Evolutionary conservation across 2,329 filamentous ascomycete species (phyloP), one percentile per base, ranked within the genome.

Genomic region (Knoxdaviesia capensis): DNA sequence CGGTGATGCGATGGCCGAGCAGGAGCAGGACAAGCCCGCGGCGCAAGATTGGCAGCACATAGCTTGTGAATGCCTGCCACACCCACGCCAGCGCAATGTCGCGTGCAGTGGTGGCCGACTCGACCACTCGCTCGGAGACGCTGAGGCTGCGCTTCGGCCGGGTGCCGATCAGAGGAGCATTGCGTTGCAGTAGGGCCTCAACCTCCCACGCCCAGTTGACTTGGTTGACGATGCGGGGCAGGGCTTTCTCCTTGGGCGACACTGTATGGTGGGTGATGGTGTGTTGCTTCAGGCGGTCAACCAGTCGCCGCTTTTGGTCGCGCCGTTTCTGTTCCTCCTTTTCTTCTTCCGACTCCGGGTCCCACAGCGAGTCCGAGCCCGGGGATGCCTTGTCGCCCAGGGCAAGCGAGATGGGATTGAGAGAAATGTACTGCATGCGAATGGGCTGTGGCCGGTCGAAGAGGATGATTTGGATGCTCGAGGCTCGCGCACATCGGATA

Each of bases 121-220:
- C 86, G 6, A 93, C 88, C 3, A 98, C 83, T 40, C 84, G 73
- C 63, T 98, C 90, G 36, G 86, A 88, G 40, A 98, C 88, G 57
- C 90, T 98, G 48, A 94, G 69, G 42, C 79, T 80, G 48, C 90
- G 74, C 59, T 87, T 87, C 39, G 77, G 75, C 33, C 88, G 74
- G 34, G 80, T 74, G 1, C 86, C 82, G 40, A 98, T 76, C 34
- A 88, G 67, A n/a, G 78, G 76, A 37, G 86, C 81, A 52, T 96
- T 98, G 54, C 81, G 88, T 51, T 94, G 85, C 49, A 98, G 65
- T 35, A 94, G 65, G 50, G 77, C 70, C 47, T 90, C 80, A 44
- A 98, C 68, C 58, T 98, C 92, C 63, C 79, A 86, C 0, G 87
- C 85, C 68, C 90, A 98, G 54, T 98, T 98, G 56, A 96, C 80